Conservation (phyloP, 257 asterid species). For the Solanum chilense region DNA sequence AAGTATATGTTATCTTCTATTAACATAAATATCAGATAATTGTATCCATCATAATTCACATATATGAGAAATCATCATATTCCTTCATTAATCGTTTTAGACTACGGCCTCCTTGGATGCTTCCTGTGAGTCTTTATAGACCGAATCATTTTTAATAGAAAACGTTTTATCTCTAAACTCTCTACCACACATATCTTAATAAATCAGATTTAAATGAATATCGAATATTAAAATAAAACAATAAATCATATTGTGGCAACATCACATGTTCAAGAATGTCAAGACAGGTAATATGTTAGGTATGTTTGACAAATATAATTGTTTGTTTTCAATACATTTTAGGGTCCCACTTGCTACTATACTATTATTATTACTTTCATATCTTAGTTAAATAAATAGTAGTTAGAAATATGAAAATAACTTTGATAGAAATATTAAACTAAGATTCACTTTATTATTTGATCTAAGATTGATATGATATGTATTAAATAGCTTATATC, state of each 20-base stretch:
- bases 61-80: background rate
- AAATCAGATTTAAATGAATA: too few relatives aligned
- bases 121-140: background rate
- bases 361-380: background rate
- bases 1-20: too few relatives aligned
- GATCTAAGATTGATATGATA: background rate
- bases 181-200: fast-evolving
- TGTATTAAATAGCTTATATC: background rate
- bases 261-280: background rate
- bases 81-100: background rate
- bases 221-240: too few relatives aligned
- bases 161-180: background rate
- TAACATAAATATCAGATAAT: too few relatives aligned
- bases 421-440: background rate
- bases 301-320: background rate
- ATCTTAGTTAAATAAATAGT: background rate
- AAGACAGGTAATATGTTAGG: background rate
- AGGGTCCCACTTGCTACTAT: background rate
- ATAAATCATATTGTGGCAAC: background rate
- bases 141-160: background rate
- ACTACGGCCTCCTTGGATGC: too few relatives aligned
- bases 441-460: background rate
- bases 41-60: background rate
- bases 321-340: background rate
- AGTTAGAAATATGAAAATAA: background rate